Conservation (phyloP, 2,329 filamentous ascomycete genomes). For the Penicillium palitans region DNA sequence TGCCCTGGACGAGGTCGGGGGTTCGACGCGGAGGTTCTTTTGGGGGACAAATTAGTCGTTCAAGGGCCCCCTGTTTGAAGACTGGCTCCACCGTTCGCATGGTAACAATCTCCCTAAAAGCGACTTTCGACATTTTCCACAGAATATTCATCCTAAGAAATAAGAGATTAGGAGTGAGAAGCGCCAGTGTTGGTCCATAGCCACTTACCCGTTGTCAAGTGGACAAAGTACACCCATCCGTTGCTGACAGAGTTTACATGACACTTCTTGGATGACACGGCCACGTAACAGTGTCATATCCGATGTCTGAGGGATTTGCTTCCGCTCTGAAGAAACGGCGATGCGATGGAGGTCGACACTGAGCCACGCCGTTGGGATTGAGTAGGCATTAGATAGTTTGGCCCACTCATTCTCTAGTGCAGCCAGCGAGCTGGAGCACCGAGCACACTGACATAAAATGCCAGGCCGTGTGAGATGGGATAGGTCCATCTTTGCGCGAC, state of each 20-base stretch:
- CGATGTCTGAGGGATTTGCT: slow-evolving; percentile 39
- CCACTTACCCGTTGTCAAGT: slow-evolving; percentile 39
- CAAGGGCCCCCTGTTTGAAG: slow-evolving; percentile 37
- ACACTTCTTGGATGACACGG: slow-evolving; percentile 38
- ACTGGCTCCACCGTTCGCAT: slow-evolving; percentile 41
- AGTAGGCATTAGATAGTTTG: slow-evolving; percentile 40
- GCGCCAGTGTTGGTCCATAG: background rate
- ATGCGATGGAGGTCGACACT: slow-evolving; percentile 42
- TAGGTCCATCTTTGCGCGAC: slow-evolving; percentile 35
- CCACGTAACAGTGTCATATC: slow-evolving; percentile 38
- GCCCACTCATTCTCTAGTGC: slow-evolving; percentile 46
- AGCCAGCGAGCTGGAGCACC: slow-evolving; percentile 43
- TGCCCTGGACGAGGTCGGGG: slow-evolving; percentile 19
- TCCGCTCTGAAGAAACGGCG: slow-evolving; percentile 38
- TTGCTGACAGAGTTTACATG: slow-evolving; percentile 42
- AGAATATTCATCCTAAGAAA: slow-evolving; percentile 37
- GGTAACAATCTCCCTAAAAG: slow-evolving; percentile 42
- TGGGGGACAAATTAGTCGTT: slow-evolving; percentile 30
- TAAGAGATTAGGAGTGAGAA: background rate
- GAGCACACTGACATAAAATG: slow-evolving; percentile 41
- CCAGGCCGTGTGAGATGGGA: slow-evolving; percentile 37
- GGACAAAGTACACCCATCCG: slow-evolving; percentile 39
- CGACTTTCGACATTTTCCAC: slow-evolving; percentile 43
- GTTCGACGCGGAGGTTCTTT: slow-evolving; percentile 26
- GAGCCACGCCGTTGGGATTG: slow-evolving; percentile 39